Base-by-base conservation (phyloP, 2,329 filamentous ascomycete genomes). In the Capronia epimyces region DNA sequence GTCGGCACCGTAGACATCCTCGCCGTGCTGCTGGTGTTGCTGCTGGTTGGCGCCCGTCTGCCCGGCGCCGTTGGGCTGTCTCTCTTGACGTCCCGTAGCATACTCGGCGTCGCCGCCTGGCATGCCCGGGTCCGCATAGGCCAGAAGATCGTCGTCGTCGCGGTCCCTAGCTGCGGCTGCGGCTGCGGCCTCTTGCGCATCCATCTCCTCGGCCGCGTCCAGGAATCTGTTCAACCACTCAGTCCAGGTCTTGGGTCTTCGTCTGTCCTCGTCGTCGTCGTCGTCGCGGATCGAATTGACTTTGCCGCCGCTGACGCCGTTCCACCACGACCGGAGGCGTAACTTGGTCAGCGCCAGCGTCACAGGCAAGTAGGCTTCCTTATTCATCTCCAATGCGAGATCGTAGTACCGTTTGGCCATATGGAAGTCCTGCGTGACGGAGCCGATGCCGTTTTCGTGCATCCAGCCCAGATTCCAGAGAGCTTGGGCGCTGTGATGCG, bases 381-480 rank as follows among this genome's bases (percentile, higher is more conserved):
- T 79, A 62, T 95, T 98, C 0, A 91, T 90, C 64, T 90, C 88
- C 24, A 96, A 73, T 1, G 93, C 91, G 54, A 93, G 79, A 63
- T 98, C 93, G 65, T 98, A 98, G 69, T 90, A 95, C 47, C 93
- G 78, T 71, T 98, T 98, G 1, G 94, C 93, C 50, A 98, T 82
- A 65, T 98, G 93, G 67, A 94, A 98, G 65, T 98, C 93, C 66
- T 98, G 93, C 48, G 87, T 85, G 16, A 97, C 80, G 1, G 90
- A 89, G 3, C 59, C 59, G 43, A 97, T 77, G 6, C 93, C 93
- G 64, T 97, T 96, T 70, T 98, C 93, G 64, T 98, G 89, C 91
- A 98, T 97, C 93, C 93, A 98, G 3, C 93, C 94, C 12, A 98
- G 75, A 63, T 98, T 97, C 80, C 89, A 98, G 50, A 96, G 81